Evolutionary conservation across 139 green algal genomes (phyloP).

Genomic region (Yamagishiella unicocca): DNA sequence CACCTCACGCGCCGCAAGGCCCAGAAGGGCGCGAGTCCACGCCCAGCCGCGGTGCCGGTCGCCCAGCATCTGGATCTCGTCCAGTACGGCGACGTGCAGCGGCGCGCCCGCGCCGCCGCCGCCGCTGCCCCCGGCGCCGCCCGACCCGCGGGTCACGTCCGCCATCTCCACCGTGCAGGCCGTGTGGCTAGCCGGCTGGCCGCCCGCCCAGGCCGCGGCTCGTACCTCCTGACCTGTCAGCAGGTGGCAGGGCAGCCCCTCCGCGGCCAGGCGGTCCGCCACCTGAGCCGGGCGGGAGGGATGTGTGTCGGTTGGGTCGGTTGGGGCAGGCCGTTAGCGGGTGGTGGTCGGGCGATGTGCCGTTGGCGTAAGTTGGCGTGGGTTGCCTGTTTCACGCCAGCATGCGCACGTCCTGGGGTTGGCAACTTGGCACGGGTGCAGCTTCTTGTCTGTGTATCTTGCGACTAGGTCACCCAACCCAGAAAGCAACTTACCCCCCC

Average conservation of each 20-base stretch:
- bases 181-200: slow-evolving; percentile 67
- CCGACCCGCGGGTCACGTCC: slow-evolving; percentile 38
- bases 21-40: slow-evolving; percentile 94
- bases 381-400: no score
- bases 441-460: no score
- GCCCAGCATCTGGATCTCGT: slow-evolving; percentile 93
- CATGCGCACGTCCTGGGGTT: no score
- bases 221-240: slow-evolving; percentile 89
- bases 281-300: slow-evolving; percentile 37
- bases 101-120: not conserved
- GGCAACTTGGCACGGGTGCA: no score
- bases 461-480: no score
- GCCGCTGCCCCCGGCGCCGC: not conserved
- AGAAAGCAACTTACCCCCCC: no score
- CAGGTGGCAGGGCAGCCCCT: slow-evolving; percentile 73
- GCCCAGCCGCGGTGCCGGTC: slow-evolving; percentile 85
- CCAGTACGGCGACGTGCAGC: slow-evolving; percentile 60
- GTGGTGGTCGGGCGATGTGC: no score
- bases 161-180: slow-evolving; percentile 98
- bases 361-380: no score
- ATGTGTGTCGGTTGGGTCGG: no score
- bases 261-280: slow-evolving; percentile 61
- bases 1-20: slow-evolving; percentile 86
- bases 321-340: no score
- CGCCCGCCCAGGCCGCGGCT: no score